These are phyloP conservation scores for Arabidopsis lyrata DNA, from an alignment of 441 rosid species.

Conservation along the genomic window DNA sequence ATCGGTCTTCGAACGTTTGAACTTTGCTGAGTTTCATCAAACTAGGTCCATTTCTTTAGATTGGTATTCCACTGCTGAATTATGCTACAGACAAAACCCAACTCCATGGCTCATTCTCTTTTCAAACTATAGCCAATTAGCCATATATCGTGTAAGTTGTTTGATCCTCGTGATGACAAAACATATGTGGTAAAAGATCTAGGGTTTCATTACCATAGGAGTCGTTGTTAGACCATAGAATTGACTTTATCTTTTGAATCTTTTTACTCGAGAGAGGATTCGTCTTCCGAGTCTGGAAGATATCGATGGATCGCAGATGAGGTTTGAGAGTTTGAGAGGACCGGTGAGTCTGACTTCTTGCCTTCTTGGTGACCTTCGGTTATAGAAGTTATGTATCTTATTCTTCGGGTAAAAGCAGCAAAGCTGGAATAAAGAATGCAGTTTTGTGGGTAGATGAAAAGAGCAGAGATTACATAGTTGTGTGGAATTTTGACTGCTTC, in stretches of 20 bases:
- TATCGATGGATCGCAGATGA: background rate
- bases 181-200: background rate
- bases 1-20: no score
- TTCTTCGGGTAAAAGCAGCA: no score
- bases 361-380: background rate
- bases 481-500: background rate
- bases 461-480: background rate
- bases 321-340: background rate
- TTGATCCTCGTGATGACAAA: background rate
- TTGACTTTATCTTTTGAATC: background rate
- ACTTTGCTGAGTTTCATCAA: background rate
- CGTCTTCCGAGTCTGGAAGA: background rate
- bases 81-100: background rate
- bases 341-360: background rate
- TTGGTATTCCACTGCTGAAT: background rate
- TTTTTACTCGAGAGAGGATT: conserved; percentile 5
- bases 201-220: background rate
- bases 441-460: no score
- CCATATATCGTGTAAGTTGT: background rate
- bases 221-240: background rate
- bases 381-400: no score
- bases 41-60: background rate
- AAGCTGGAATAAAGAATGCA: no score
- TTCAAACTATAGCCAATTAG: background rate
- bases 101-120: conserved; percentile 9